Evolutionary conservation across 2,329 filamentous ascomycete species (phyloP).

Genomic region (Scedosporium boydii): DNA sequence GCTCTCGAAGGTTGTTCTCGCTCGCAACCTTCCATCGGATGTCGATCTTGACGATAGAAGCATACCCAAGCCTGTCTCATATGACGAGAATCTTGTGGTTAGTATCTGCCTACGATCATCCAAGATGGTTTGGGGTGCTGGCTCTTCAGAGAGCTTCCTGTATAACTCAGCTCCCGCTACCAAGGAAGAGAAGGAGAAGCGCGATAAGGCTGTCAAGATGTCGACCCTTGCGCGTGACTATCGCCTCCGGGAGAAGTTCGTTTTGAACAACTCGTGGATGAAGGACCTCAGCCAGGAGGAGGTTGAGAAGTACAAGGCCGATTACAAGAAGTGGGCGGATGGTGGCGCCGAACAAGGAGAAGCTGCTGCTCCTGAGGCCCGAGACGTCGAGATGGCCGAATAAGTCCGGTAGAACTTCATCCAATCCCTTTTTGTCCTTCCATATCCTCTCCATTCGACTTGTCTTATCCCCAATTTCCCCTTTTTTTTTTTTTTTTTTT

Average conservation of each 20-base stretch:
- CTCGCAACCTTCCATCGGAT: conserved; percentile 60
- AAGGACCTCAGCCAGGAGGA: conserved; percentile 70
- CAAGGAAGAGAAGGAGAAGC: conserved; percentile 50
- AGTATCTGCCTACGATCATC: conserved; percentile 70
- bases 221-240: conserved; percentile 54
- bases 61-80: conserved; percentile 50
- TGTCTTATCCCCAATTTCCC: neutral
- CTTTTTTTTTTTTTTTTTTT: conserved; percentile 2
- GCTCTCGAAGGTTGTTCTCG: conserved; percentile 59
- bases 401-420: neutral
- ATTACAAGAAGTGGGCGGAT: conserved; percentile 44
- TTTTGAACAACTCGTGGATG: conserved; percentile 73
- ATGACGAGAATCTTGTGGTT: conserved; percentile 59
- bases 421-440: conserved; percentile 1
- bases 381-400: neutral
- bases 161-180: conserved; percentile 61
- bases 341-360: conserved; percentile 26
- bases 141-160: conserved; percentile 60
- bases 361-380: neutral
- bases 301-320: conserved; percentile 64
- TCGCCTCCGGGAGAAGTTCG: conserved; percentile 68
- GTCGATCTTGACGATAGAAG: conserved; percentile 54
- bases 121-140: conserved; percentile 67
- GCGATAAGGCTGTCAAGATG: conserved; percentile 41
- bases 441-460: neutral